Base-by-base conservation (phyloP, 306 rosid genomes). In the Sechiopsis laciniata region DNA sequence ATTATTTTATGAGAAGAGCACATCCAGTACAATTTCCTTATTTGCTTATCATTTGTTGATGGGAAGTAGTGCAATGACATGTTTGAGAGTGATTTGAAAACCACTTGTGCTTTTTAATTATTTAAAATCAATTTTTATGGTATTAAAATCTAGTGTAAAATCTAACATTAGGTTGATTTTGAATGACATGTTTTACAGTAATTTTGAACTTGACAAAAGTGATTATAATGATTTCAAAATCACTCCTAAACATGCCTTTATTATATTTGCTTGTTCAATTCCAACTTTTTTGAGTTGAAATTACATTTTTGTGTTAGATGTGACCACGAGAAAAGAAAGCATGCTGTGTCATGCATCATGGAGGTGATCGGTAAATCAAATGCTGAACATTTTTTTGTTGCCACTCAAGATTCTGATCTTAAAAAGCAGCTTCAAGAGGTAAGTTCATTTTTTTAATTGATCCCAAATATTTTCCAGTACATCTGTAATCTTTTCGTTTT, bases 301-400 rank as follows among this genome's bases (percentile, higher is more conserved):
- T 65, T 76, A 17, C 57, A 81, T 66, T 78, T 70, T 15, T 59
- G 53, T 83, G 54, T 17, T 77, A 91, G 96, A 59, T 93, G 98
- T 48, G 89, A 78, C 74, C 98, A 93, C 77, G 96, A 82, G 55
- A 81, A 51, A 61, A 71, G 81, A 50, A 73, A 61, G 55, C 71
- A 78, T 53, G 96, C 85, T 32, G 93, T 82, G 74, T 80, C 72
- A 35, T 93, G 98, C 80, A 81, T 93, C 76, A 59, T 0, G 52
- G 96, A 90, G 55, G 82, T 88, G 82, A 78, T 88, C 14, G 96
- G 96, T 32, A 76, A 87, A 71, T 84, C 80, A 32, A 93, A 93
- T 82, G 73, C 88, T 0, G 90, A 83, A 78, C 98, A 90, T 79
- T 93, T 93, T 63, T 88, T 93, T 83, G 84, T 90, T 77, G 93